Percentiles rank a stretch among this genome's conserved stretches.
phyloP scores from a whole-genome alignment of 2,329 filamentous ascomycete genomes.

The Trichoderma semiorbis region DNA sequence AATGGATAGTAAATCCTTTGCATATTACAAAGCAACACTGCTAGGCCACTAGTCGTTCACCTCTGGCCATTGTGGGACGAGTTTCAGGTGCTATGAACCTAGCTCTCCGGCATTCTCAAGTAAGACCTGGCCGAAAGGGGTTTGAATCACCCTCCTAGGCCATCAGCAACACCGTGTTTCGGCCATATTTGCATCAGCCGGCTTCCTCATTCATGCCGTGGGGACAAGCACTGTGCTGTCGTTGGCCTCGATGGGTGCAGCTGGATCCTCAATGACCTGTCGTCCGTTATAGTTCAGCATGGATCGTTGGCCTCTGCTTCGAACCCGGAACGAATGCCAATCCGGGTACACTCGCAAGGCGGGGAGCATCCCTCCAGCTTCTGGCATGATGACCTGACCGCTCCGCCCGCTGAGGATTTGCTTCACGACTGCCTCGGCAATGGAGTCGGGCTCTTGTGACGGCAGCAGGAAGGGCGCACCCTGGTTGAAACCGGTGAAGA shows the following conservation, averaged over 20 bases:
- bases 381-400: slow-evolving; percentile 46
- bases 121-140: background rate
- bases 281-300: slow-evolving; percentile 45
- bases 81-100: slow-evolving; percentile 5
- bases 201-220: slow-evolving; percentile 5
- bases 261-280: slow-evolving; percentile 47
- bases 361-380: slow-evolving; percentile 37
- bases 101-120: background rate
- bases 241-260: slow-evolving; percentile 34
- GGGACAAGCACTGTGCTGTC: background rate
- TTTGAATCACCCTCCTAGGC: background rate
- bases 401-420: slow-evolving; percentile 48
- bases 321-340: slow-evolving; percentile 57
- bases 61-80: slow-evolving; percentile 15
- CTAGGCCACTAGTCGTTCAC: background rate
- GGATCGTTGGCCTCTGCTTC: slow-evolving; percentile 40
- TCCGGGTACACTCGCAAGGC: slow-evolving; percentile 54
- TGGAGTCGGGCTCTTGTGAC: slow-evolving; percentile 38
- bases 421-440: slow-evolving; percentile 47
- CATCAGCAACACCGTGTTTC: background rate
- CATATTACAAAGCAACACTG: background rate
- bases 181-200: background rate
- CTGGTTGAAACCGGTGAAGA: slow-evolving; percentile 52
- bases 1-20: background rate
- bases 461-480: slow-evolving; percentile 37